Base-by-base conservation (phyloP, 78 protist species). In the Mantamonas sphyraenae region DNA sequence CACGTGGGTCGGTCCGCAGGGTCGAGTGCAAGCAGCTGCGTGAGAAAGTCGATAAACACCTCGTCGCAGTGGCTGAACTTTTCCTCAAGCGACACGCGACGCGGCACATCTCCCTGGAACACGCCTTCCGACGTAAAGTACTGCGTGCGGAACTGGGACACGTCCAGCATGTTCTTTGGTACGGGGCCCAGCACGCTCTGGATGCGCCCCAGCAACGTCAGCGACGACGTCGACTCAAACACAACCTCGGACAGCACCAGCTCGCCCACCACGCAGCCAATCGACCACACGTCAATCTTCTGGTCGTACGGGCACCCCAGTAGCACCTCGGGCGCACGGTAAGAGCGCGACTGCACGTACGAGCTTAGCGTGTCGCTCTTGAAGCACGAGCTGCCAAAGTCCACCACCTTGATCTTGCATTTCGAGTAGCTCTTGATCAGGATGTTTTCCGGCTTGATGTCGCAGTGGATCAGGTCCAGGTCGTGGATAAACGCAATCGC, bases 381-480 rank as follows among this genome's bases (percentile, higher is more conserved):
- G 82, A 73, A 88, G 73, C 82, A 80, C 2, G 72, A 31, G 34
- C 78, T 64, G 42, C 93, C 93, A 55, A 88, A 83, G 64, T 88
- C 93, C 20, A 88, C 73, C 16, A 88, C 63, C 79, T 81, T 80
- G 60, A 85, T 73, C 37, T 43, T 65, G 51, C 83, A 76, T 3
- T 70, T 37, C 35, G 26, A 7, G 31, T 9, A 64, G 26, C 53
- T 45, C 64, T 60, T 40, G 65, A 83, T 61, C 33, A 83, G 77
- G 26, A 88, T 72, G 76, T 88, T 88, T 47, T 88, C 93, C 8
- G 93, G 93, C 78, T 88, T 88, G 35, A 88, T 56, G 64, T 88
- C 93, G 55, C 85, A 79, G 77, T 88, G 93, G 63, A 88, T 71
- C 37, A 88, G 57, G 5, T 45, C 26, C 24, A 79, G 64, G 42